Evolutionary conservation across 352 stramenopile genomes (phyloP), one percentile per base, ranked within the genome.

Genomic region (Discostella stelligera): DNA sequence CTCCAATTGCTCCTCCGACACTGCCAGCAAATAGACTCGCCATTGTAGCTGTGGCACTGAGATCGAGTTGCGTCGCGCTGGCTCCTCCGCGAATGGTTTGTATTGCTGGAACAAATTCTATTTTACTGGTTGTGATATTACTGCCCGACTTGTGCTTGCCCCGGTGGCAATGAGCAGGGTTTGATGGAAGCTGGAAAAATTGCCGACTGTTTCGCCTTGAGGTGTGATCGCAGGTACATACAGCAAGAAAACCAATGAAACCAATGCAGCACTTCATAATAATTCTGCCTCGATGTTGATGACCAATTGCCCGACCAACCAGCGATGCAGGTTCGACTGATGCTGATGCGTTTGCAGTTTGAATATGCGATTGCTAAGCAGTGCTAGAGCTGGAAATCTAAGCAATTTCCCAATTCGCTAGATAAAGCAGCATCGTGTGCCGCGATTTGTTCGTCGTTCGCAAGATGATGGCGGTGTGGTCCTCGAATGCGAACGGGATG

Each of bases 1-100:
- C 79, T 21, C 87, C 87, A 59, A 87, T 79, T n/a, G 83, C 79
- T 30, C 85, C 87, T 13, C 73, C 87, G 23, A 92, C 46, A 32
- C 65, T 83, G 14, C 85, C 85, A n/a, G 87, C 82, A 52, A 88
- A 73, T 32, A 89, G 44, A 58, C 72, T 83, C 52, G 76, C 71
- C 55, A 77, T 74, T 25, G 66, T 68, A 52, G 74, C 50, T 20
- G 74, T 64, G 21, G 62, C 61, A 50, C 60, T 73, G 13, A 76
- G 54, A 49, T 76, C 69, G 20, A 80, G 23, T 71, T 66, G 50
- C 18, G 67, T 82, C 21, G 25, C 67, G 20, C 66, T 77, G 10
- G 59, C 39, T 20, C 59, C 59, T 56, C 59, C 59, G 25, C 59
- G 59, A 46, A 53, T 14, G n/a, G 39, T 21, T 18, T 44, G 53